Conservation (phyloP, 208 protist genomes). For the Crithidia expoeki region DNA sequence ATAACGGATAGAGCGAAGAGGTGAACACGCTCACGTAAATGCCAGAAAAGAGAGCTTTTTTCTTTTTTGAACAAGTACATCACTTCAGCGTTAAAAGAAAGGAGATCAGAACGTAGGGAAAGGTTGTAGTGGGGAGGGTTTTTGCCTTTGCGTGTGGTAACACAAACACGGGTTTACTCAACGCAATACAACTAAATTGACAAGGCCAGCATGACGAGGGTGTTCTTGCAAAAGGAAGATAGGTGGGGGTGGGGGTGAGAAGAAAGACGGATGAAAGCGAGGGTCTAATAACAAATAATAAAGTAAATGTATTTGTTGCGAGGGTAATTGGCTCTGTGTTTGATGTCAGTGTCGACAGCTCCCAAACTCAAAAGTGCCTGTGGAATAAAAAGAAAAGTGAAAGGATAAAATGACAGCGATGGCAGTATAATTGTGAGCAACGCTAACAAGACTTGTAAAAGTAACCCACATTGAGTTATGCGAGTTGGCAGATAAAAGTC, state of each 20-base stretch:
- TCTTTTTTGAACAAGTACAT: neutral
- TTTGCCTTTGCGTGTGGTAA: slow-evolving; percentile 12
- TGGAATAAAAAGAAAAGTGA: no score
- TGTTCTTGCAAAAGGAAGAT: neutral
- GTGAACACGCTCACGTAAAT: neutral
- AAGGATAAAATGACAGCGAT: no score
- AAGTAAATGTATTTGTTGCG: no score
- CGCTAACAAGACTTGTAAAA: no score
- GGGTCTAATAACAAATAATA: no score
- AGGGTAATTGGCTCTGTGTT: no score
- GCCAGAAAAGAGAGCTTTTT: neutral
- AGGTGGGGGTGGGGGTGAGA: neutral
- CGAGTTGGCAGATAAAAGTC: no score
- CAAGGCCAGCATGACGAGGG: neutral
- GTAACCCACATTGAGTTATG: no score
- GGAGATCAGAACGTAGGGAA: neutral
- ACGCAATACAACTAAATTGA: neutral
- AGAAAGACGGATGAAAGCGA: neutral
- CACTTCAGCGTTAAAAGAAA: neutral
- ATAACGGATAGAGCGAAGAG: neutral
- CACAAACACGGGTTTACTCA: slow-evolving; percentile 5
- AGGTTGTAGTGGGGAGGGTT: neutral
- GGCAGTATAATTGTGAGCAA: no score
- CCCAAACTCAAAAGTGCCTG: no score
- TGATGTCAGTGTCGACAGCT: no score